Base-by-base conservation (phyloP, 177 flowering plant genomes). In the Tripterygium wilfordii region DNA sequence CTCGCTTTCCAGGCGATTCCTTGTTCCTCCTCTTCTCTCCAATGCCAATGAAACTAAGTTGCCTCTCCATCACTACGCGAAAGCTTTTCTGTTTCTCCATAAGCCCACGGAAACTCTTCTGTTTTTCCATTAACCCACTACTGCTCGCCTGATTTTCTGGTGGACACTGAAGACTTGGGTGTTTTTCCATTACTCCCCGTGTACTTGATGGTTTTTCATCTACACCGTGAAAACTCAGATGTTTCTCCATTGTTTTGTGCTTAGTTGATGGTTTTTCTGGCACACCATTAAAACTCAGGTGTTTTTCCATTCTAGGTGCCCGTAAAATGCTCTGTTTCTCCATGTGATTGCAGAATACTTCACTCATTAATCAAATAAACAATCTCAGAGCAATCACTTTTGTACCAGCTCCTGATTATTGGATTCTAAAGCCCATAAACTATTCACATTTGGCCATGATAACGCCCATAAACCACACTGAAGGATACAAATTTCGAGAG, bases 1-100 rank as follows among this genome's bases (percentile, higher is more conserved):
- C 95, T 0, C 85, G 71, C 56, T 85, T 88, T 35, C 95, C 91
- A 0, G 95, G 81, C 50, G 81, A 62, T 46, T 85, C 91, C 44
- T 88, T 88, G 4, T 75, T 71, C 83, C 83, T 88, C 78, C 71
- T 85, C 49, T 77, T 88, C 54, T 83, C 86, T 31, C 59, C 48
- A 31, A 49, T 45, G 12, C 66, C 70, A 15, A 80, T 78, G 50
- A 91, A 85, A 39, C 96, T 88, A 15, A 71, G 60, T 53, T 84
- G 97, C 60, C 78, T 84, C 72, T 85, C 90, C 86, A 83, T 68
- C 14, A 64, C 71, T 42, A 69, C 58, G 5, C 74, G 64, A 46
- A 80, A 74, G 33, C 86, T 79, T 59, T 68, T 69, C 62, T 76
- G 85, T 53, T 62, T 45, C 43, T 65, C 68, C 60, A 64, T 45